These are phyloP conservation scores for Ascochyta fabae DNA, from an alignment of 2,329 filamentous ascomycete species.

Conservation along the genomic window DNA sequence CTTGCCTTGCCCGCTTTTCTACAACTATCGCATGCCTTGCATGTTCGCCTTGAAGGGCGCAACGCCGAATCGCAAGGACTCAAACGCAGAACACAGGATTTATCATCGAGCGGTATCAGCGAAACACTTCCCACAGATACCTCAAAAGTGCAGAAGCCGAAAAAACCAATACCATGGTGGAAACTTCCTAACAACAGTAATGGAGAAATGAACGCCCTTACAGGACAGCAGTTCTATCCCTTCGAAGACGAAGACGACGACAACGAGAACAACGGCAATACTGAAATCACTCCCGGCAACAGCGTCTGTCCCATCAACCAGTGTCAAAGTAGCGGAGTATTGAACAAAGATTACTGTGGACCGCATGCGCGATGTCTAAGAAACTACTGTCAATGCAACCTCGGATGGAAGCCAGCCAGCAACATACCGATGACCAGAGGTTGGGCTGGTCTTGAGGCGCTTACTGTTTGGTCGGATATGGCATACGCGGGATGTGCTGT, in stretches of 20 bases:
- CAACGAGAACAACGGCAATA: not conserved
- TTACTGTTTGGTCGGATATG: conserved; percentile 10
- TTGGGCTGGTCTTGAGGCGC: conserved; percentile 12
- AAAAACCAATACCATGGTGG: conserved; percentile 9
- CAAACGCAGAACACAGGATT: not conserved
- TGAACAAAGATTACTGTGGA: conserved; percentile 4
- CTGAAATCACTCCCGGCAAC: not conserved
- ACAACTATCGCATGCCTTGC: not conserved
- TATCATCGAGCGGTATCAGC: not conserved
- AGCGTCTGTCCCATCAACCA: not conserved
- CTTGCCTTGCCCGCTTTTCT: not conserved
- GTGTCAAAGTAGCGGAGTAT: conserved; percentile 1
- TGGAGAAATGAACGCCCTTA: conserved; percentile 12
- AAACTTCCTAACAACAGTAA: conserved; percentile 6
- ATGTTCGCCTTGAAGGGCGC: not conserved
- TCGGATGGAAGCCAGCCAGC: conserved; percentile 8
- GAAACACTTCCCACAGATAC: no score
- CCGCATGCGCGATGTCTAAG: conserved; percentile 6
- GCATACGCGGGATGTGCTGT: not conserved
- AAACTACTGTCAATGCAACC: conserved; percentile 3
- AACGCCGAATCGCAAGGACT: not conserved
- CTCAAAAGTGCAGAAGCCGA: not conserved
- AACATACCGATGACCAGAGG: not conserved
- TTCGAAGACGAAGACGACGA: not conserved
- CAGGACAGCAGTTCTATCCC: conserved; percentile 6